Evolutionary conservation across 2,329 filamentous ascomycete genomes (phyloP).

Genomic region (Sporothrix pallida): DNA sequence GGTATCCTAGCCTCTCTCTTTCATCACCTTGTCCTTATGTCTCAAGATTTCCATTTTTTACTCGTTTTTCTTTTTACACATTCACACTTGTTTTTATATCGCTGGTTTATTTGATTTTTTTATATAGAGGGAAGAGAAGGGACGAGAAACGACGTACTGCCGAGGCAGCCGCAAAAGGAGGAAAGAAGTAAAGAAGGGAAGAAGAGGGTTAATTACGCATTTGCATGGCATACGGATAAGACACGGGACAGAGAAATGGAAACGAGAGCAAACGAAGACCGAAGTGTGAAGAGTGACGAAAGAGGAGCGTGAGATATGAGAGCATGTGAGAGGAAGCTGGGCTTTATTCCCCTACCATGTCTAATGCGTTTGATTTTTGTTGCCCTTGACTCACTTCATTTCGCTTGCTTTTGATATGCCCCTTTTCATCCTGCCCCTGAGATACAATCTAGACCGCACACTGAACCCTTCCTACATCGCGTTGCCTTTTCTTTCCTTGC

Average conservation of each 20-base stretch:
- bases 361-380: not conserved
- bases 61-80: not conserved
- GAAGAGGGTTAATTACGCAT: conserved; percentile 18
- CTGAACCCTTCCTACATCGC: not conserved
- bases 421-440: not conserved
- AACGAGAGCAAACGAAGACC: not conserved
- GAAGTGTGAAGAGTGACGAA: too few relatives aligned
- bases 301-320: not conserved
- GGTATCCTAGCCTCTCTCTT: not conserved
- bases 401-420: too few relatives aligned
- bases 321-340: not conserved
- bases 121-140: conserved; percentile 1
- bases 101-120: conserved; percentile 9
- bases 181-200: not conserved
- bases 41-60: conserved; percentile 21
- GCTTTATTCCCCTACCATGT: not conserved
- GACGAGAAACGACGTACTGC: not conserved
- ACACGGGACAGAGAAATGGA: conserved; percentile 3
- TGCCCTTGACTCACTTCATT: not conserved
- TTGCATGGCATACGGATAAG: conserved; percentile 27
- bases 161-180: not conserved
- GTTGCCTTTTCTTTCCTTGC: not conserved
- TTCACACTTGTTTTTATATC: conserved; percentile 30
- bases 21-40: not conserved
- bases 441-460: conserved; percentile 10